phyloP scores from a whole-genome alignment of 2,329 filamentous ascomycete species.

The Botryotinia globosa region DNA sequence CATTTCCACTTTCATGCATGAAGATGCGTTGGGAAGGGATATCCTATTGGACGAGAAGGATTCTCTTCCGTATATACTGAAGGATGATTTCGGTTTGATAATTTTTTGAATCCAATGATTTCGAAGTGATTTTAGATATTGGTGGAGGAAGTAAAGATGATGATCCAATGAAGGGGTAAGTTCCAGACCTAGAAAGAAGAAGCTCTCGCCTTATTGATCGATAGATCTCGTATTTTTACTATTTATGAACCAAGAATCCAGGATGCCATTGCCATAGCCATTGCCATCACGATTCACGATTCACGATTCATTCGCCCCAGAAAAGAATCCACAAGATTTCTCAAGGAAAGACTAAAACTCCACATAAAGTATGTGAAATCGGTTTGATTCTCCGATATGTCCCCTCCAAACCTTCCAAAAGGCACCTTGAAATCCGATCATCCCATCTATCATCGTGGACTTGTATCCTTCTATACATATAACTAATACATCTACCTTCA shows the following conservation, averaged over 20 bases:
- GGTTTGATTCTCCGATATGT: not conserved
- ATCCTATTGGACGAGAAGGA: conserved; percentile 3
- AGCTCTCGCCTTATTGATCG: conserved; percentile 2
- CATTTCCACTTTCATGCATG: conserved; percentile 10
- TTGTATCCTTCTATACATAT: not conserved
- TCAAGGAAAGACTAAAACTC: not conserved
- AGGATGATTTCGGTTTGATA: not conserved
- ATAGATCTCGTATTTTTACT: not conserved
- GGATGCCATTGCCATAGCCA: not conserved
- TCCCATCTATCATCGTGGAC: conserved; percentile 9
- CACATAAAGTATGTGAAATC: not conserved
- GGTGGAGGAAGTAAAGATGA: not conserved
- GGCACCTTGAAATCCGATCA: not conserved
- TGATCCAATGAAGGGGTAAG: conserved; percentile 12
- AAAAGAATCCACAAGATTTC: not conserved
- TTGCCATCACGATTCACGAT: no score
- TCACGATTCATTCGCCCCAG: not conserved
- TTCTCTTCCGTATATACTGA: not conserved
- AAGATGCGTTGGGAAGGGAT: conserved; percentile 1
- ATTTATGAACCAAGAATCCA: not conserved
- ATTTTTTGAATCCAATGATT: not conserved
- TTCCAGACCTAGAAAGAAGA: not conserved
- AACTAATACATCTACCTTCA: not conserved
- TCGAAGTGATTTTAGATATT: not conserved
- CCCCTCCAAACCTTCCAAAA: not conserved